These are phyloP conservation scores for Fomitopsis palustris DNA, from an alignment of 1,284 basidiomycete genomes.

Conservation along the genomic window DNA sequence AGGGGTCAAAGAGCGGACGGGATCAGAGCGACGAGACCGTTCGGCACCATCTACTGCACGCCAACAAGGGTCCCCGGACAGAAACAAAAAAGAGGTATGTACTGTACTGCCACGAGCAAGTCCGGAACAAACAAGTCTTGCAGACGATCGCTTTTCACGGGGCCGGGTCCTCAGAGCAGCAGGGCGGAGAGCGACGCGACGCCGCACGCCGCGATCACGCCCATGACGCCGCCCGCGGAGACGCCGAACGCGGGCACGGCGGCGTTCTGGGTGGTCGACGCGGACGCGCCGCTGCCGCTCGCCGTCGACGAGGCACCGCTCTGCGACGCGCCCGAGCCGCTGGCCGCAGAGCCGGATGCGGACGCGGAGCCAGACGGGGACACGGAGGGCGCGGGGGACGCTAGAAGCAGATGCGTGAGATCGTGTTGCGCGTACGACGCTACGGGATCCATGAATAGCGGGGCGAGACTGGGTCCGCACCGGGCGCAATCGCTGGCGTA, in stretches of 20 bases:
- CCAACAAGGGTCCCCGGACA: not conserved
- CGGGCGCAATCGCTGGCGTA: too few species aligned
- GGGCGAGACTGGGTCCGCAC: too few species aligned
- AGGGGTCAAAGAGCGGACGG: conserved; percentile 1
- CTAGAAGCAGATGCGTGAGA: not conserved
- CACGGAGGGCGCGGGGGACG: conserved; percentile 14
- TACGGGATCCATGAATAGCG: too few species aligned
- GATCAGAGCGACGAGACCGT: not conserved
- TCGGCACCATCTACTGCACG: not conserved
- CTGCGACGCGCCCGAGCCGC: not conserved
- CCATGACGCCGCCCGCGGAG: conserved; percentile 15
- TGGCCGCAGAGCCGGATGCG: conserved; percentile 4
- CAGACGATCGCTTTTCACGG: not conserved
- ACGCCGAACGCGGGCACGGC: conserved; percentile 7
- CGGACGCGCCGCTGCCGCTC: conserved; percentile 1
- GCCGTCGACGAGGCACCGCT: not conserved
- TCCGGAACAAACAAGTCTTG: not conserved
- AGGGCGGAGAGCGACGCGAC: conserved; percentile 24
- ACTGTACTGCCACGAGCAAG: too few species aligned
- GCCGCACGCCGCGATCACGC: conserved; percentile 23
- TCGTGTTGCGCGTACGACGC: not conserved
- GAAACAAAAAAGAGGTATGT: not conserved
- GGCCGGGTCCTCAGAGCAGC: conserved; percentile 16
- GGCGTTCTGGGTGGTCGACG: conserved; percentile 8
- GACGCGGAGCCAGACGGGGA: not conserved